A percentile compares a stretch with the other conserved stretches of the same genome.
phyloP scores from a whole-genome alignment of 345 rosid genomes.

The Cochlearia excelsa region DNA sequence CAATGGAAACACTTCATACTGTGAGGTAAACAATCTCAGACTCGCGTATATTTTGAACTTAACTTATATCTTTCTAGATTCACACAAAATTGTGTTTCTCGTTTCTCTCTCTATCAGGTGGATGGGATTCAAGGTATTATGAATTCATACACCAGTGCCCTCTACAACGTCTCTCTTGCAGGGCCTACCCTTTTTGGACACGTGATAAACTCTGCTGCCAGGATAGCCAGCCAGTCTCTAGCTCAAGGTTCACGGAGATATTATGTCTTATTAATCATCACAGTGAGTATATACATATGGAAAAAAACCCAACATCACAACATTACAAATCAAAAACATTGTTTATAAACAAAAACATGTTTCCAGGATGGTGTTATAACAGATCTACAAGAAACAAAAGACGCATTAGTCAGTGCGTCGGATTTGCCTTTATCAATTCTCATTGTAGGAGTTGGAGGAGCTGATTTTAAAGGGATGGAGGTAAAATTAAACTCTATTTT shows the following conservation, averaged over 20 bases:
- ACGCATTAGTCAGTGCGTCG: conserved; percentile 89
- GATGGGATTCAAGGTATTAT: conserved; percentile 90
- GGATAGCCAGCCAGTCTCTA: conserved; percentile 67
- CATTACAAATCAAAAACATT: conserved; percentile 1
- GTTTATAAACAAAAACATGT: conserved; percentile 8
- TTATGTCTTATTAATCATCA: conserved; percentile 77
- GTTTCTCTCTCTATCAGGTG: conserved; percentile 45
- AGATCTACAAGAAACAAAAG: conserved; percentile 96
- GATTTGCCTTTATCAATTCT: conserved; percentile 86
- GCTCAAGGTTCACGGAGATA: conserved; percentile 60
- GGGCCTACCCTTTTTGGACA: conserved; percentile 96
- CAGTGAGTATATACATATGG: conserved; percentile 47
- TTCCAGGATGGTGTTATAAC: conserved; percentile 88
- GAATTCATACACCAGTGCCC: conserved; percentile 77
- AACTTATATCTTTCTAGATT: neutral
- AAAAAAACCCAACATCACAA: neutral
- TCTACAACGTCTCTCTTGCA: conserved; percentile 84
- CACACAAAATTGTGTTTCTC: neutral
- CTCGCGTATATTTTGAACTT: neutral
- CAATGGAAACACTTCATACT: conserved; percentile 71
- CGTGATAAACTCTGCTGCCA: conserved; percentile 67
- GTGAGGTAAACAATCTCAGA: conserved; percentile 52
- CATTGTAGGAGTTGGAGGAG: conserved; percentile 97
- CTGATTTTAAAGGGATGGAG: conserved; percentile 99
- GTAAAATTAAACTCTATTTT: conserved; percentile 30